Conservation (phyloP, 2,329 filamentous ascomycete species). For the Xylariaceae sp. region DNA sequence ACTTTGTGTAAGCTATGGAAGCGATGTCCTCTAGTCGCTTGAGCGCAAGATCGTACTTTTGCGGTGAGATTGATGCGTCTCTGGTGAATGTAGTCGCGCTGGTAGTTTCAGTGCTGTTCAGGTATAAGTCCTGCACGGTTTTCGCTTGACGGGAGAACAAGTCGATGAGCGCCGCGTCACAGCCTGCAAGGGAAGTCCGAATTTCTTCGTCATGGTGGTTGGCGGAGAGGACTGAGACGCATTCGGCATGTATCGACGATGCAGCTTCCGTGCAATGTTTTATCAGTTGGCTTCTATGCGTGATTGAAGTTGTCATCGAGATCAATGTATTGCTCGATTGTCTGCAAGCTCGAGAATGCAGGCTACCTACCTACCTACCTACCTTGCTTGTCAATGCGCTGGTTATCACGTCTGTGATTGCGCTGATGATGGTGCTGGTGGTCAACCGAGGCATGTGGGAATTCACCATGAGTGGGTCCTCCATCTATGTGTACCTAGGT, state of each 20-base stretch:
- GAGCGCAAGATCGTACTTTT: conserved; percentile 30
- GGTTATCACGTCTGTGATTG: not conserved
- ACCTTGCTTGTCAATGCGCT: too few relatives aligned
- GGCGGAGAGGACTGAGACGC: conserved; percentile 19
- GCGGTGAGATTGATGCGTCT: not conserved
- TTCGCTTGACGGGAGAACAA: conserved; percentile 29
- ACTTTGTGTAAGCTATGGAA: conserved; percentile 57
- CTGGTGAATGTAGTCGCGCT: not conserved
- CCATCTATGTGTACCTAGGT: too few relatives aligned
- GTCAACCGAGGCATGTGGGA: too few relatives aligned
- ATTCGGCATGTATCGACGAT: conserved; percentile 24
- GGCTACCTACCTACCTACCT: too few relatives aligned
- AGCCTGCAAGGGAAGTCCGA: conserved; percentile 21
- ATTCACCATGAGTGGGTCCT: too few relatives aligned
- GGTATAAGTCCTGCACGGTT: conserved; percentile 8
- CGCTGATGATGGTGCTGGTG: not conserved
- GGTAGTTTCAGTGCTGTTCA: not conserved
- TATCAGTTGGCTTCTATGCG: conserved; percentile 17
- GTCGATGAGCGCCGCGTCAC: conserved; percentile 26
- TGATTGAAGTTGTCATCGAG: conserved; percentile 3
- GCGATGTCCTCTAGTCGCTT: conserved; percentile 54
- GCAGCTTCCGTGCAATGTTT: conserved; percentile 24
- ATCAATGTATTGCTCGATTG: not conserved
- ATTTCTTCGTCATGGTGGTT: not conserved
- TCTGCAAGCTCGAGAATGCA: too few relatives aligned